Base-by-base conservation (phyloP, 495 filamentous ascomycete species). In the Penicillium ochrochloron region DNA sequence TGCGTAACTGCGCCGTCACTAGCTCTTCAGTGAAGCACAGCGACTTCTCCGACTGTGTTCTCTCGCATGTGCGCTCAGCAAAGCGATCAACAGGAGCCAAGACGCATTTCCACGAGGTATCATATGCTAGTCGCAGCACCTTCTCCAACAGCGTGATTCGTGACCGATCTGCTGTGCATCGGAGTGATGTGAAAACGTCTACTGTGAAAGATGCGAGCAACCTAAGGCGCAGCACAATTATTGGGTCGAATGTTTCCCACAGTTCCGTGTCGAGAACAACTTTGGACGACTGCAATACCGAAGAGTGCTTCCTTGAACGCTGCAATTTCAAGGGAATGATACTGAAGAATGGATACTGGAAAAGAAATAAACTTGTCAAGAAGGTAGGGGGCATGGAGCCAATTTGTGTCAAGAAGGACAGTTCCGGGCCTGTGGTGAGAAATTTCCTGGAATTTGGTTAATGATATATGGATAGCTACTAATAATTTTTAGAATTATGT, bases 291-390 rank as follows among this genome's bases (percentile, higher is more conserved):
- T 80, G 76, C 42, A 67, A 77, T 54, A 68, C 77, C 5, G 69
- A 55, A 3, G 66, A 74, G 2, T 80, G 76, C 64, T 54, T 70
- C 2, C 67, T 80, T 23, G 57, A 67, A 0, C 55, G 70, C 10
- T 71, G 70, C 3, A 61, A 68, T 31, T 77, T 77, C 33, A 63
- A 53, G 51, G 73, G 71, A 1, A 75, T 75, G 73, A 62, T 75
- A 25, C 50, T 80, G 39, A 67, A 70, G 55, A 71, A 75, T 59
- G 75, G 72, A 4, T 65, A 78, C n/a, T 80, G 76, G 77, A 73
- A 70, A 59, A 68, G 67, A 44, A 76, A 76, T 3, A 60, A 65
- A 35, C 64, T 80, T 27, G 61, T 78, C 5, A 76, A 76, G 2
- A 68, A 61, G 44, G 63, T 73, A 11, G 66, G 66, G 3, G 39